These are phyloP conservation scores for Fusarium sterilihyphosum DNA, from an alignment of 2,329 filamentous ascomycete genomes.

Conservation along the genomic window DNA sequence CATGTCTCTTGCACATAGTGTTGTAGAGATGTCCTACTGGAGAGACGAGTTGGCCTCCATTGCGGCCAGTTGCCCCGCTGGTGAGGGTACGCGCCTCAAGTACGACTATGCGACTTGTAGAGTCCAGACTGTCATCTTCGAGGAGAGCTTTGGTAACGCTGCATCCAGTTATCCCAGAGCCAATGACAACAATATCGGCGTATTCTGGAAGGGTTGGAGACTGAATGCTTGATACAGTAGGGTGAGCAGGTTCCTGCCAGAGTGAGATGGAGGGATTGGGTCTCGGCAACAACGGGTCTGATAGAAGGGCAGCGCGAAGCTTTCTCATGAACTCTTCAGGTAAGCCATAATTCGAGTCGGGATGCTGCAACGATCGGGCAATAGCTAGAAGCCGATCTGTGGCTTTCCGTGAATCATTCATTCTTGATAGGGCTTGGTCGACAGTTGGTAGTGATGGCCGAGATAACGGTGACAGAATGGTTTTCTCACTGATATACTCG, in stretches of 20 bases:
- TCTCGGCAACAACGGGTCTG: not conserved
- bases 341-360: not conserved
- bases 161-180: not conserved
- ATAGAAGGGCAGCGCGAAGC: not conserved
- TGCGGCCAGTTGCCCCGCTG: not conserved
- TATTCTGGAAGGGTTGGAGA: not conserved
- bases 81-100: not conserved
- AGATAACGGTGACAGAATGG: not conserved
- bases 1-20: not conserved
- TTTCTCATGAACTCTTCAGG: not conserved
- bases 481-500: not conserved
- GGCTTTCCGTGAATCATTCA: not conserved
- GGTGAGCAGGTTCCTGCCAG: not conserved
- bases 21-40: not conserved
- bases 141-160: not conserved
- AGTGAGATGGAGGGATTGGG: not conserved
- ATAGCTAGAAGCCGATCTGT: not conserved
- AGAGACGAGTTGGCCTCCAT: not conserved
- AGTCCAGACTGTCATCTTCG: not conserved
- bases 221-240: not conserved
- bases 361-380: not conserved
- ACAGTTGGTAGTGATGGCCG: no score
- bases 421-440: not conserved
- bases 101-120: rapidly evolving
- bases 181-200: not conserved